Evolutionary conservation across 441 rosid species (phyloP).

Genomic region (Theobroma grandiflorum): DNA sequence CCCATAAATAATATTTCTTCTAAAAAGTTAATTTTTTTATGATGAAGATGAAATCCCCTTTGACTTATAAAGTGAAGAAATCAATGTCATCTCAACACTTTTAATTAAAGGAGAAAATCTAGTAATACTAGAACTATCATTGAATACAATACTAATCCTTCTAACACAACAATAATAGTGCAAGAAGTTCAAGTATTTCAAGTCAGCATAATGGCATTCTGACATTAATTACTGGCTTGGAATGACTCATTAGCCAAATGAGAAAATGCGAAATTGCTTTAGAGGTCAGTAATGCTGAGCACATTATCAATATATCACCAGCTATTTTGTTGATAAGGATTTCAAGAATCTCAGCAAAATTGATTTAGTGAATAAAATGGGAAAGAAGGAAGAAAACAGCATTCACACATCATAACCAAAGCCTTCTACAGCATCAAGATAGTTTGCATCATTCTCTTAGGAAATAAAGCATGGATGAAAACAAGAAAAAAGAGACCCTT

Average conservation of each 20-base stretch:
- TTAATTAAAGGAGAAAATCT: conserved; percentile 6
- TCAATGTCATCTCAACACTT: neutral
- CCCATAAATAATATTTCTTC: conserved; percentile 11
- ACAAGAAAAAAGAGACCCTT: neutral
- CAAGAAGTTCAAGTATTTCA: conserved; percentile 17
- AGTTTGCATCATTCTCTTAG: neutral
- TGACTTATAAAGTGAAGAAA: neutral
- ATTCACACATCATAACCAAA: conserved; percentile 9
- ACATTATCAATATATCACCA: conserved; percentile 9
- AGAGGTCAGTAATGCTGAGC: neutral
- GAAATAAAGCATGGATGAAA: conserved; percentile 7
- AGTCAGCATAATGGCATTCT: conserved; percentile 12
- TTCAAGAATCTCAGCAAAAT: conserved; percentile 6
- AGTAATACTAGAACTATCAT: neutral
- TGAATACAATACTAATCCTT: conserved; percentile 5
- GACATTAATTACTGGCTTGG: neutral
- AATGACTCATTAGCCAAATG: conserved; percentile 2
- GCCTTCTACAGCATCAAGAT: neutral
- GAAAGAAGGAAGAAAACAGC: neutral
- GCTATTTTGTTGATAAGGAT: conserved; percentile 11
- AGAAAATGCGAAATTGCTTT: neutral
- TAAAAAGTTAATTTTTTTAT: conserved; percentile 6
- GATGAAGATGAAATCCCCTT: conserved; percentile 7
- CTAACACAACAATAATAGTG: conserved; percentile 8
- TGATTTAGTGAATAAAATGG: neutral